Evolutionary conservation across 495 filamentous ascomycete genomes (phyloP).

Genomic region (Neurospora sp.): DNA sequence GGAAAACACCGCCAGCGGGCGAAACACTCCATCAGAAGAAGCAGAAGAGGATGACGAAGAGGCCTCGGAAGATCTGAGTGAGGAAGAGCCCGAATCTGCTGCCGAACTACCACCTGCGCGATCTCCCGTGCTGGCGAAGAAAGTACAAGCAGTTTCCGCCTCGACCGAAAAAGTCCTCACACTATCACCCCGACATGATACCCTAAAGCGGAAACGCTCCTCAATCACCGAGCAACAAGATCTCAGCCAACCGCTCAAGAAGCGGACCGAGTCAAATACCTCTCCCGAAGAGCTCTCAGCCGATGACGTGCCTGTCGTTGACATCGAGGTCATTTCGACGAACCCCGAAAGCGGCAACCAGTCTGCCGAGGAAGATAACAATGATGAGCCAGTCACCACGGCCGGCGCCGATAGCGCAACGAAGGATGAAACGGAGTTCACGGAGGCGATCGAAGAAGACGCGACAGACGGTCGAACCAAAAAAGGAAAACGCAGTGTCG

Average conservation of each 20-base stretch:
- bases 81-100: conserved; percentile 19
- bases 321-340: conserved; percentile 31
- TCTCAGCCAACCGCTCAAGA: conserved; percentile 42
- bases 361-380: conserved; percentile 30
- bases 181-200: conserved; percentile 10
- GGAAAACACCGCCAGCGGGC: conserved; percentile 27
- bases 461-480: conserved; percentile 15
- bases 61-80: conserved; percentile 24
- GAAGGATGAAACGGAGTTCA: conserved; percentile 12
- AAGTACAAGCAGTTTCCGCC: conserved; percentile 12
- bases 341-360: conserved; percentile 30
- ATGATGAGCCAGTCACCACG: conserved; percentile 10
- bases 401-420: conserved; percentile 3
- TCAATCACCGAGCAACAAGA: conserved; percentile 35
- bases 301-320: conserved; percentile 32
- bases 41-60: conserved; percentile 33
- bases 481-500: conserved; percentile 30
- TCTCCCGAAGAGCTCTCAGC: conserved; percentile 19
- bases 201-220: conserved; percentile 42
- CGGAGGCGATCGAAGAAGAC: conserved; percentile 22
- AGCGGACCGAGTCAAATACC: conserved; percentile 45
- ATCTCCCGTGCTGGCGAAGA: conserved; percentile 19
- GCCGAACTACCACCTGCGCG: conserved; percentile 5
- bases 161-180: conserved; percentile 8
- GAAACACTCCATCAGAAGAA: conserved; percentile 33